Base-by-base conservation (phyloP, 1,284 basidiomycete genomes). In the Cerioporus squamosus region DNA sequence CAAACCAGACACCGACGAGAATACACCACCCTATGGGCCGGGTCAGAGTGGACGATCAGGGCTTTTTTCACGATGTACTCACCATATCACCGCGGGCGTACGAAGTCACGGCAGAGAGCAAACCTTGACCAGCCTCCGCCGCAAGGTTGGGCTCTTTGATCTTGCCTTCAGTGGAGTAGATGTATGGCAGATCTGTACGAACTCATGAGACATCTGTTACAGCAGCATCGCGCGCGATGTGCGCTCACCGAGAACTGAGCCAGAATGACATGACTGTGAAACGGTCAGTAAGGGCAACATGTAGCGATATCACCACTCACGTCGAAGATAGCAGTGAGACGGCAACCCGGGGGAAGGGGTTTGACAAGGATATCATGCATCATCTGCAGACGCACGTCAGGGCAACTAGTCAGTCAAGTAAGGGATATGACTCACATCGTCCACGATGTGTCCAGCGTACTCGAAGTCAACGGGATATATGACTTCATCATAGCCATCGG, bases 71-170 rank as follows among this genome's bases (percentile, higher is more conserved):
- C 26, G 9, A 29, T 29, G n/a, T 20, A 47, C 59, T 23, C 18
- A 71, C 72, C 69, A 93, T 84, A 69, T 97, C 93, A 20, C 90
- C 90, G 7, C 81, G 82, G 18, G 90, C 82, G 67, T 92, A 94
- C 9, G 91, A 86, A 36, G 81, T 74, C 3, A 90, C 82, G 5
- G 90, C 88, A 46, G 79, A 82, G 22, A 94, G 72, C 2, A 94
- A 75, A 10, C 88, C 90, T 70, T 90, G 84, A 7, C 91, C 93
- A 6, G 91, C 91, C 70, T 90, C 91, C 5, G 85, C 81, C 3
- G 86, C 84, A 18, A 94, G 77, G 72, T 96, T 95, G 33, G 94
- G 93, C 70, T 96, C 94, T 74, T 97, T 97, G 73, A 97, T 80
- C 70, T 93, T 95, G 53, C 95, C 95, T 74, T 96, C 93, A 6